Percentiles rank a stretch among this genome's conserved stretches.
Conservation (phyloP, 331 rosid genomes). For the Dryas integrifolia region DNA sequence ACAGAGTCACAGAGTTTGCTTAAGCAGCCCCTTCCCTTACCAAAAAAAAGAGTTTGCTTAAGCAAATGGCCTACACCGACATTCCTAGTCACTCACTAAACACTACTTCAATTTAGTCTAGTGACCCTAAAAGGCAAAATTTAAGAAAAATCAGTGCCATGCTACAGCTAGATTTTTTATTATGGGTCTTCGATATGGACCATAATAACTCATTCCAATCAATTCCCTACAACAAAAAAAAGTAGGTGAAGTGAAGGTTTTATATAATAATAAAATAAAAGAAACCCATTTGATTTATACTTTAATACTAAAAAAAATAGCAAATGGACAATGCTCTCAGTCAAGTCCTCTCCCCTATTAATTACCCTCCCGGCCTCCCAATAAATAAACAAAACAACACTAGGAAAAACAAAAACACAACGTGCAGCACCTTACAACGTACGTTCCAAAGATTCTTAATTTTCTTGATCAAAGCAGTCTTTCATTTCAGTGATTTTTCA, state of each 20-base stretch:
- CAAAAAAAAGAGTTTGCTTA: background rate
- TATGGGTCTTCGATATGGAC: no score
- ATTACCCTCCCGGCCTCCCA: constrained; percentile 38
- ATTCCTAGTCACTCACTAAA: background rate
- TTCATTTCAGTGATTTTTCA: no score
- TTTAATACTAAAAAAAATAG: background rate
- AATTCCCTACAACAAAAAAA: background rate
- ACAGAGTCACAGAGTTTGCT: background rate
- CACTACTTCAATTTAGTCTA: background rate
- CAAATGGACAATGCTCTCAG: constrained; percentile 11
- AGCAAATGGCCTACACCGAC: constrained; percentile 1
- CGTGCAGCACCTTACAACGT: constrained; percentile 37
- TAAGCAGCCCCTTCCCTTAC: background rate
- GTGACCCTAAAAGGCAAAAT: no score
- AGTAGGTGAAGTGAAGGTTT: background rate
- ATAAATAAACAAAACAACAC: constrained; percentile 32
- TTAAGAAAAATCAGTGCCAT: no score
- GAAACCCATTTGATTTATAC: background rate
- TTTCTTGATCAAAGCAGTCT: no score
- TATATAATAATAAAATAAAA: background rate
- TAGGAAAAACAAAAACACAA: background rate
- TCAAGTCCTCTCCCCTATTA: constrained; percentile 37
- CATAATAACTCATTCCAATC: background rate
- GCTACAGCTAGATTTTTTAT: no score
- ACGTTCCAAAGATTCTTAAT: constrained; percentile 40